A percentile compares a stretch with the other conserved stretches of the same genome.
Evolutionary conservation across 1,284 basidiomycete species (phyloP).

Genomic region (Gymnopus androsaceus): DNA sequence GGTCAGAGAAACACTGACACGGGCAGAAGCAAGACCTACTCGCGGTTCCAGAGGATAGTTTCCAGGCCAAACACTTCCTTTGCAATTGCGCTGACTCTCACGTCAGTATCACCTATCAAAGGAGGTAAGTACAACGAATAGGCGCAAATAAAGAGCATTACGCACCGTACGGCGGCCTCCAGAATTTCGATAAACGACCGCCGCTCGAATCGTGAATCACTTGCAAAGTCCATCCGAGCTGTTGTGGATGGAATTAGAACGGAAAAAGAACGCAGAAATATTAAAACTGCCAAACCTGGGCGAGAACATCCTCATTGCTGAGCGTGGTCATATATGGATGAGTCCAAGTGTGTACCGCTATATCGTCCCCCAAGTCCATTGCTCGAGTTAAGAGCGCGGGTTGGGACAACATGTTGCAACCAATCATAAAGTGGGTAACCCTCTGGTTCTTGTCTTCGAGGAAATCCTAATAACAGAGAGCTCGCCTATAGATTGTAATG

Average conservation of each 20-base stretch:
- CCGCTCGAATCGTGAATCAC: conserved; percentile 82
- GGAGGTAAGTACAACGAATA: too few relatives aligned
- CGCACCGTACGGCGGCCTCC: conserved; percentile 82
- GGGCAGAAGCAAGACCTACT: conserved; percentile 44
- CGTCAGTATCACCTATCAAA: conserved; percentile 76
- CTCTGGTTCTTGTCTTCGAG: conserved; percentile 58
- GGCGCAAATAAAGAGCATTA: too few relatives aligned
- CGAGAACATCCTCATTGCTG: conserved; percentile 68
- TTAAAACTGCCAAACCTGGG: conserved; percentile 43
- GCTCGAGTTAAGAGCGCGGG: conserved; percentile 55
- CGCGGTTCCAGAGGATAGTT: conserved; percentile 80
- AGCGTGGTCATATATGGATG: conserved; percentile 83
- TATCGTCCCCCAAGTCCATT: conserved; percentile 58
- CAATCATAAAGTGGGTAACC: conserved; percentile 85
- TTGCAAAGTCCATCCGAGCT: conserved; percentile 82
- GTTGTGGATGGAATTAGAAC: conserved; percentile 3
- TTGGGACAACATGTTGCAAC: conserved; percentile 64
- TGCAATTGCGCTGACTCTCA: conserved; percentile 73
- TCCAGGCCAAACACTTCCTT: conserved; percentile 69
- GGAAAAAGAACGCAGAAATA: background rate
- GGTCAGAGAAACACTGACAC: background rate
- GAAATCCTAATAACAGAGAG: conserved; percentile 38
- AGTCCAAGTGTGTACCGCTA: conserved; percentile 81
- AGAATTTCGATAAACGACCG: conserved; percentile 70
- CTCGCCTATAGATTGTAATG: conserved; percentile 12